These are phyloP conservation scores for Saccharum hybrid DNA, from an alignment of 202 grass and related monocot species.

Conservation along the genomic window DNA sequence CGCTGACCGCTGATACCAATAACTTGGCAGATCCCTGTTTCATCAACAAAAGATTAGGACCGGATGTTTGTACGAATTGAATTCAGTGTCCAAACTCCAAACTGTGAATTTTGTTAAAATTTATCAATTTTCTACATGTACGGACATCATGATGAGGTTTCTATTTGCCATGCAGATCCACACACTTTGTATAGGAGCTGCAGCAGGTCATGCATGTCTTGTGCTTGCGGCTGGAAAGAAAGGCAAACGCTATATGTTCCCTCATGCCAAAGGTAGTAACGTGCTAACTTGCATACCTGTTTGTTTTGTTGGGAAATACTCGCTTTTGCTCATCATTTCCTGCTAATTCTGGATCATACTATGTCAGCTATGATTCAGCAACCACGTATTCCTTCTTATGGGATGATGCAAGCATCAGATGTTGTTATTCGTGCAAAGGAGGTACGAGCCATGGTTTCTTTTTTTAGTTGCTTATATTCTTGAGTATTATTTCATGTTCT, in stretches of 20 bases:
- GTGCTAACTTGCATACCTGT: background rate
- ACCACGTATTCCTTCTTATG: constrained; percentile 81
- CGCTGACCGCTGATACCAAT: background rate
- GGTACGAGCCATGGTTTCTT: constrained; percentile 52
- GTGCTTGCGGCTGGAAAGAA: constrained; percentile 95
- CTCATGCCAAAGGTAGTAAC: constrained; percentile 74
- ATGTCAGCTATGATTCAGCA: constrained; percentile 91
- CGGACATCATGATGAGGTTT: constrained; percentile 27
- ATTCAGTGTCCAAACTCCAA: background rate
- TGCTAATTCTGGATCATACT: constrained; percentile 43
- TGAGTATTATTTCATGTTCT: background rate
- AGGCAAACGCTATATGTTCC: constrained; percentile 98
- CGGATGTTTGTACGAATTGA: constrained; percentile 5
- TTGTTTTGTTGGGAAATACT: constrained; percentile 10
- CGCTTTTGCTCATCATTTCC: constrained; percentile 35
- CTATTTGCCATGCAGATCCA: constrained; percentile 63
- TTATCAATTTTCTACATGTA: constrained; percentile 16
- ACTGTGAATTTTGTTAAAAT: constrained; percentile 29
- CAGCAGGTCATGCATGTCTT: constrained; percentile 85
- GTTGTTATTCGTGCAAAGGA: constrained; percentile 89
- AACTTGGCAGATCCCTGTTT: background rate
- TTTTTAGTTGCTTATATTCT: constrained; percentile 20
- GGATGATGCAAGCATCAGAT: constrained; percentile 87
- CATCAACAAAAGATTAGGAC: constrained; percentile 26
- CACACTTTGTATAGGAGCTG: constrained; percentile 80